Evolutionary conservation across 1,284 basidiomycete species (phyloP).

Genomic region (Sporisorium graminicola): DNA sequence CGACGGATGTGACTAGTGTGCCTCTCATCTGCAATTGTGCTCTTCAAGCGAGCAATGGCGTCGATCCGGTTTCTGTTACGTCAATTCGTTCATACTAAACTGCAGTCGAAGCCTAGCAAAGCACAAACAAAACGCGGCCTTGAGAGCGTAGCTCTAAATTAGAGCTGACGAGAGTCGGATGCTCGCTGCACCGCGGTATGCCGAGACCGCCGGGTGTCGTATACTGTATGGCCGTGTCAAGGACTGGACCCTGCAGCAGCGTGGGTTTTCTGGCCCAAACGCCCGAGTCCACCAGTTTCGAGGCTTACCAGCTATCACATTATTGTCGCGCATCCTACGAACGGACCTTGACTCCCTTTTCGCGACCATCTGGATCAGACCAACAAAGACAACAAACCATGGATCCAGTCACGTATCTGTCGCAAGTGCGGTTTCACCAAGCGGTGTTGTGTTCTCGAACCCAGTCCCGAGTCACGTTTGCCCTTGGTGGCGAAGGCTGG

Average conservation of each 20-base stretch:
- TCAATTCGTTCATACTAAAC: no score
- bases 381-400: neutral
- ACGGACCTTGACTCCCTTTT: neutral
- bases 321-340: neutral
- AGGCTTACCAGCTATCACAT: neutral
- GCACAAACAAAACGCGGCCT: no score
- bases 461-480: slow-evolving; percentile 21
- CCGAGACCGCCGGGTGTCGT: neutral
- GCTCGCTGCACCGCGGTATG: no score
- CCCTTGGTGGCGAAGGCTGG: slow-evolving; percentile 26
- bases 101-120: no score
- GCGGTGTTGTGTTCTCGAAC: slow-evolving; percentile 13
- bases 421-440: slow-evolving; percentile 29
- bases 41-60: no score
- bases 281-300: neutral
- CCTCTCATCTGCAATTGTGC: no score
- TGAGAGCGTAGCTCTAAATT: no score
- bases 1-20: no score
- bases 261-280: neutral
- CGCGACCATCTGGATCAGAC: neutral
- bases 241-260: neutral
- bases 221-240: neutral
- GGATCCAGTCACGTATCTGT: slow-evolving; percentile 22
- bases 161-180: no score
- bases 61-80: no score